phyloP scores from a whole-genome alignment of 164 flowering plant genomes.

The Cinnamomum chago region DNA sequence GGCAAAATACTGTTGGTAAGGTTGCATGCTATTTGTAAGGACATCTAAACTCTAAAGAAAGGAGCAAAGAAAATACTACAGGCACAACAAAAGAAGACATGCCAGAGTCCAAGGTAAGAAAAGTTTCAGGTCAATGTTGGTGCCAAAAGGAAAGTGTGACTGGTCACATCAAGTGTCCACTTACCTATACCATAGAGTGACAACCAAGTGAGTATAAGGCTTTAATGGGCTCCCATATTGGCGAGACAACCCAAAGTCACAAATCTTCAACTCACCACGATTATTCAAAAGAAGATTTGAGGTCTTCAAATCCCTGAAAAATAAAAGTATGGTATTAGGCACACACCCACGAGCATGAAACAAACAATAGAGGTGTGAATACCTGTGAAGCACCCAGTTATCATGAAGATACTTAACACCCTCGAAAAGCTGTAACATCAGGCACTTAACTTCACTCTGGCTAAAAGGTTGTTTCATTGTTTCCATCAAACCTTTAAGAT shows the following conservation, averaged over 20 bases:
- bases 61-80: neutral
- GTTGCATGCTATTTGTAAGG: too few relatives aligned
- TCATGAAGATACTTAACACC: conserved; percentile 74
- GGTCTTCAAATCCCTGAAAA: conserved; percentile 64
- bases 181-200: conserved; percentile 83
- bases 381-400: conserved; percentile 73
- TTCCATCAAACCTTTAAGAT: conserved; percentile 62
- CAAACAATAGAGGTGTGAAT: neutral
- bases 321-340: neutral
- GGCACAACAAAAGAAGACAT: neutral
- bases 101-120: neutral
- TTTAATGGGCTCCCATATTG: conserved; percentile 72
- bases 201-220: conserved; percentile 70
- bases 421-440: conserved; percentile 72
- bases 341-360: neutral
- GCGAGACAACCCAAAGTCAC: conserved; percentile 83
- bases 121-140: neutral
- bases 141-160: neutral
- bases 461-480: conserved; percentile 57
- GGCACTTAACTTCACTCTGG: conserved; percentile 67
- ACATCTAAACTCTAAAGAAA: neutral
- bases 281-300: conserved; percentile 72
- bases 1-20: neutral
- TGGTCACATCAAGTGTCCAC: conserved; percentile 5
- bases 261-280: conserved; percentile 66